Evolutionary conservation across 306 rosid genomes (phyloP).

Genomic region (Senna siamea): DNA sequence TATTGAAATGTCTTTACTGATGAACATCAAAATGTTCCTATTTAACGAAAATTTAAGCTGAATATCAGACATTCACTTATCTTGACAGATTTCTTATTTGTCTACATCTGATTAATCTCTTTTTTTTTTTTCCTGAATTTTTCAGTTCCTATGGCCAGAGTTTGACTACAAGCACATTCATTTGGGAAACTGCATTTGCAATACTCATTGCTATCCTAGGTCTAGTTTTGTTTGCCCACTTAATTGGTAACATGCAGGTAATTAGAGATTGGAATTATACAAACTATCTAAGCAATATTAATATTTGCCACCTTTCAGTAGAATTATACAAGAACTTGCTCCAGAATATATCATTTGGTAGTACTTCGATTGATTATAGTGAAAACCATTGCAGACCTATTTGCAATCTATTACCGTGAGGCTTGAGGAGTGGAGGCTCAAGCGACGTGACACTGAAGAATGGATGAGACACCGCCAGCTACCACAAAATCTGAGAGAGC

Average conservation of each 20-base stretch:
- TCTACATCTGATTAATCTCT: slow-evolving; percentile 28
- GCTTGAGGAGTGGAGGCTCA: slow-evolving; percentile 95
- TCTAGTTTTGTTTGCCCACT: slow-evolving; percentile 86
- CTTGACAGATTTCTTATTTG: slow-evolving; percentile 23
- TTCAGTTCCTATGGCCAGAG: slow-evolving; percentile 83
- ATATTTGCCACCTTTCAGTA: background rate
- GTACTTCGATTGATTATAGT: background rate
- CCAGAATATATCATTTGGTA: background rate
- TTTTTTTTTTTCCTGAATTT: slow-evolving; percentile 24
- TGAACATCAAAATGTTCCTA: background rate
- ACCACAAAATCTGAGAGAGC: slow-evolving; percentile 69
- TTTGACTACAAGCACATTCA: slow-evolving; percentile 66
- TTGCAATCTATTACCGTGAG: slow-evolving; percentile 90
- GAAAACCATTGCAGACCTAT: slow-evolving; percentile 64
- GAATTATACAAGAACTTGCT: slow-evolving; percentile 15
- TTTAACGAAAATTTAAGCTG: too few relatives aligned
- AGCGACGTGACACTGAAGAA: slow-evolving; percentile 87
- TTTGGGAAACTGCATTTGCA: slow-evolving; percentile 85
- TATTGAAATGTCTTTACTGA: background rate
- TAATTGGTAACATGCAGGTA: slow-evolving; percentile 99
- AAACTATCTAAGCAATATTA: background rate
- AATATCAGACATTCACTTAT: too few relatives aligned
- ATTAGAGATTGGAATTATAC: background rate
- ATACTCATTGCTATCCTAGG: slow-evolving; percentile 80
- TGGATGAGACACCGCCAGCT: slow-evolving; percentile 97